A percentile compares a stretch with the other conserved stretches of the same genome.
phyloP scores from a whole-genome alignment of 768 basidiomycete genomes.

The Leucosporidium scottii region DNA sequence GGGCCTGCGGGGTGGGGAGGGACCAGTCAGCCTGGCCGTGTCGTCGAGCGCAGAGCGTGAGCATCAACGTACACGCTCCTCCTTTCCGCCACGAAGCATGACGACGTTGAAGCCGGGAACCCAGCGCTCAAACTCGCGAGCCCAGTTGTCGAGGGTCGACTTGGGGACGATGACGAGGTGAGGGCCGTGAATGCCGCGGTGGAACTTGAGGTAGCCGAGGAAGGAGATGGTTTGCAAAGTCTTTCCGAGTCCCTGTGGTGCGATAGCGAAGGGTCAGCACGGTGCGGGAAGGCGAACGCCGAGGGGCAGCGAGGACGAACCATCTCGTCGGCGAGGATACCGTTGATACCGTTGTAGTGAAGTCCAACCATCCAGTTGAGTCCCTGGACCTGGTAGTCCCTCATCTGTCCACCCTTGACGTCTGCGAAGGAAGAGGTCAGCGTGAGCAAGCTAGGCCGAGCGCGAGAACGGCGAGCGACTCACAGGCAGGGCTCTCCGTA shows the following conservation, averaged over 20 bases:
- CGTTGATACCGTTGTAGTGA: slow-evolving; percentile 92
- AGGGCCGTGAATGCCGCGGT: slow-evolving; percentile 65
- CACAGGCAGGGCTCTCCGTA: slow-evolving; percentile 86
- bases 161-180: slow-evolving; percentile 98
- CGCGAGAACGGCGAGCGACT: slow-evolving; percentile 15
- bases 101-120: slow-evolving; percentile 77
- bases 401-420: slow-evolving; percentile 77
- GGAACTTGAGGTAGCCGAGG: slow-evolving; percentile 85
- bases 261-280: neutral
- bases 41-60: neutral
- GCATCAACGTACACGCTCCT: slow-evolving; percentile 58
- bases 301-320: slow-evolving; percentile 39
- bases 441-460: neutral
- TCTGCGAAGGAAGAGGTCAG: slow-evolving; percentile 47
- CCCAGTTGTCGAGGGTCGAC: slow-evolving; percentile 95
- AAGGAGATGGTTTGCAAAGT: slow-evolving; percentile 97
- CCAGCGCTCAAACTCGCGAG: slow-evolving; percentile 86
- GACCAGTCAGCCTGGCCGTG: slow-evolving; percentile 1
- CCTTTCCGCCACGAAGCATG: slow-evolving; percentile 75
- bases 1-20: slow-evolving; percentile 44
- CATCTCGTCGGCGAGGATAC: slow-evolving; percentile 98
- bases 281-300: neutral
- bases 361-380: slow-evolving; percentile 95
- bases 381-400: slow-evolving; percentile 90
- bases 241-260: slow-evolving; percentile 80